Evolutionary conservation across 1,139 yeast genomes (phyloP), one percentile per base, ranked within the genome.

Genomic region (Hansenula lynferdii): DNA sequence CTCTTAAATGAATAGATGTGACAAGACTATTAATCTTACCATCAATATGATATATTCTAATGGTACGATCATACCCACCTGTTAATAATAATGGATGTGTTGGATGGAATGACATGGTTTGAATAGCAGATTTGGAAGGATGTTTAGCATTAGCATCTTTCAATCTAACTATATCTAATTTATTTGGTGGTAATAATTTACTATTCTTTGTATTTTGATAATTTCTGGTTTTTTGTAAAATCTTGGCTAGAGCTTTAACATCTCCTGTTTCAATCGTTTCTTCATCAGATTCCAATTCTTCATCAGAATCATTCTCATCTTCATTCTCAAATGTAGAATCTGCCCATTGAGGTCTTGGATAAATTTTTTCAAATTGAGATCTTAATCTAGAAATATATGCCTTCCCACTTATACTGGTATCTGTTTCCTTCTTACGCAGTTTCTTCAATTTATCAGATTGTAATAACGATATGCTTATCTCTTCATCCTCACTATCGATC

Each of bases 401-500:
- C 38, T 61, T 69, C 10, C 97, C 97, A 48, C 44, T 58, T 19
- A 92, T 66, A 3, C 56, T 52, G 27, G 74, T 65, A 48, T 92
- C 97, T 4, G 64, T 61, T 45, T 77, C 82, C 0, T 72, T 59
- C 39, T 71, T 70, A 51, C 97, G 75, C 50, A 94, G 70, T 62
- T 92, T 92, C 52, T 77, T 80, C 35, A 84, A 62, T 50, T 75
- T 77, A 48, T 80, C 83, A 1, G 81, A 68, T 2, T 75, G 58
- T 8, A 69, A 61, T 23, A 94, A 63, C 1, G 95, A 77, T 6
- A 92, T 70, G 18, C 66, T 66, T 21, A 85, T 53, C 39, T 69
- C 70, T 49, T 90, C 97, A 58, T 92, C 98, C 56, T 92, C 98
- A 43, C 95, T 83, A 61, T 92, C 99, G 16, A 64, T 63, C 99